Percentiles rank a stretch among this genome's conserved stretches.
phyloP scores from a whole-genome alignment of 78 protist genomes.

The Chrysochromulina tobinii region DNA sequence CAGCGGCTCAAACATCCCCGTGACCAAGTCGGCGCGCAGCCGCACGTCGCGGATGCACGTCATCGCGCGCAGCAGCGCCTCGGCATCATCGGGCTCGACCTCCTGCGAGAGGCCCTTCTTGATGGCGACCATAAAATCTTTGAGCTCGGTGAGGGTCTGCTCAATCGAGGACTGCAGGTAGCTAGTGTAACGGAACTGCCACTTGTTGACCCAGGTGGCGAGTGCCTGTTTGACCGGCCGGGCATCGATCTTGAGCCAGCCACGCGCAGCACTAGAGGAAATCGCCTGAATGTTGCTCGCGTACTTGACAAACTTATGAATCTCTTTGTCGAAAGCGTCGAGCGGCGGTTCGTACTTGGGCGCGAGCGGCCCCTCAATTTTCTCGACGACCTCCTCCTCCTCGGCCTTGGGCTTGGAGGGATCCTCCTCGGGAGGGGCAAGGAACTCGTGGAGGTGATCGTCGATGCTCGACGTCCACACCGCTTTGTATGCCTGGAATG shows the following conservation, averaged over 20 bases:
- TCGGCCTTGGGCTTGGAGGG: background rate
- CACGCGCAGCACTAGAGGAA: background rate
- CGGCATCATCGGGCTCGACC: slow-evolving; percentile 43
- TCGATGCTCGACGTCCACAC: slow-evolving; percentile 49
- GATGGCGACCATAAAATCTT: background rate
- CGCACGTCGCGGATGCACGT: background rate
- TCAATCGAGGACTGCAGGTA: slow-evolving; percentile 28
- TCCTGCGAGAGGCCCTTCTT: background rate
- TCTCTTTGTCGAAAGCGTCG: slow-evolving; percentile 46
- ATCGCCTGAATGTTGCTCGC: slow-evolving; percentile 4
- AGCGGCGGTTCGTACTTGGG: slow-evolving; percentile 29
- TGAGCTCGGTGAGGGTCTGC: background rate
- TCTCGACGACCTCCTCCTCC: background rate
- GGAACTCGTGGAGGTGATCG: slow-evolving; percentile 39
- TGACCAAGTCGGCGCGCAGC: background rate
- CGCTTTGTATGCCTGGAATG: background rate
- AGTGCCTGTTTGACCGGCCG: slow-evolving; percentile 52
- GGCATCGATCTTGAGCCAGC: slow-evolving; percentile 67
- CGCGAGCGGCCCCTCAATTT: background rate
- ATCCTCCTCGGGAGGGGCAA: background rate
- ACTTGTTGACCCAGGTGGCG: slow-evolving; percentile 21
- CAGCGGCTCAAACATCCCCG: slow-evolving; percentile 11
- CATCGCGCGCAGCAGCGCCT: slow-evolving; percentile 53
- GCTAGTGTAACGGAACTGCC: slow-evolving; percentile 46
- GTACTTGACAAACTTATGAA: slow-evolving; percentile 26